Base-by-base conservation (phyloP, 2,329 filamentous ascomycete species). In the Neospermospora avenae region DNA sequence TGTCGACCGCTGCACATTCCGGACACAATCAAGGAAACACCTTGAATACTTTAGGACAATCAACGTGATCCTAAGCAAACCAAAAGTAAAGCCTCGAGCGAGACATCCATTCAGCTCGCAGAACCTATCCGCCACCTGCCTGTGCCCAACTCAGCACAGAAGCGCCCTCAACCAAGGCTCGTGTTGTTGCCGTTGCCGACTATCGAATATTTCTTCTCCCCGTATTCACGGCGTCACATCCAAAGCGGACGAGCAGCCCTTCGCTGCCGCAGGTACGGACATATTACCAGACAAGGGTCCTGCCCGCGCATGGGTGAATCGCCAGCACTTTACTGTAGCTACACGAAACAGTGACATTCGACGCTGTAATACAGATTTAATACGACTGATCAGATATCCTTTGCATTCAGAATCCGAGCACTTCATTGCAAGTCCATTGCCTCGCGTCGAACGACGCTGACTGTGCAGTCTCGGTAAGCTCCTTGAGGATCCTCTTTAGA, bases 271-370 rank as follows among this genome's bases (percentile, higher is more conserved):
- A 55, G 48, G 54, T 57, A 59, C 28, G 28, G 28, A 31, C 53
- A 53, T 37, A 53, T 48, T 52, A 52, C 54, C 46, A 60, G 58
- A 55, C 53, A 42, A 60, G 58, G 65, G 61, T 60, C 35, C n/a
- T 42, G n/a, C 39, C 24, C 39, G 18, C 55, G 57, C 59, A 58
- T 57, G 53, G 62, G 56, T 61, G 31, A 56, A 65, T 62, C 59
- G 59, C 65, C 62, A 63, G 62, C 60, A 58, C 31, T 57, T 60
- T 59, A 58, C 31, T 57, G 59, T 59, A 57, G 45, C 58, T 61
- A 61, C 39, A 52, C 63, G 62, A 66, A 64, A 64, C 64, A 58
- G 57, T 45, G 37, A 52, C 51, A 39, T 41, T 57, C 53, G 55
- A 13, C 14, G 37, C 37, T 7, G 6, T n/a, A 2, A 16, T 13